A percentile compares a stretch with the other conserved stretches of the same genome.
Evolutionary conservation across 192 early-diverging fungal species (phyloP).

Genomic region (Coemansia interrupta): DNA sequence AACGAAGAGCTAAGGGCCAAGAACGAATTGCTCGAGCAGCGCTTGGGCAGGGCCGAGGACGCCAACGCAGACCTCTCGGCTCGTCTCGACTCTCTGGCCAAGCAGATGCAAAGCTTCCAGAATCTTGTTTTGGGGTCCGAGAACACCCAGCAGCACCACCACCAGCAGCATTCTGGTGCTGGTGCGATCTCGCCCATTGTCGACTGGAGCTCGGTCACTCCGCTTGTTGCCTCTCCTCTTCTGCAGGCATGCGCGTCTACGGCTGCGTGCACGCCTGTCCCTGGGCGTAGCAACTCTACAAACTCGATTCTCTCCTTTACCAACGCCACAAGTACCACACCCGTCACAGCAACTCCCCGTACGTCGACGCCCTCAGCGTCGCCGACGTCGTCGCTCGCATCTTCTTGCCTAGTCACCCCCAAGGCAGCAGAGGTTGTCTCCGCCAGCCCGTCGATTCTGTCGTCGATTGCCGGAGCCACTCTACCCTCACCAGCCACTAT

Average conservation of each 20-base stretch:
- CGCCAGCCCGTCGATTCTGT: slow-evolving; percentile 10
- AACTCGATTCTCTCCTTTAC: slow-evolving; percentile 19
- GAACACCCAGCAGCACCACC: slow-evolving; percentile 12
- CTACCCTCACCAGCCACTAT: slow-evolving; percentile 19
- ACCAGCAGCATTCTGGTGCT: neutral
- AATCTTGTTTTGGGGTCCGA: slow-evolving; percentile 27
- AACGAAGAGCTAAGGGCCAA: slow-evolving; percentile 59
- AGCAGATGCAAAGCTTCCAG: slow-evolving; percentile 48
- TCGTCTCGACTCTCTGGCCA: slow-evolving; percentile 35
- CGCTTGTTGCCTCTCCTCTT: slow-evolving; percentile 30
- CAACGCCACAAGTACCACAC: slow-evolving; percentile 19
- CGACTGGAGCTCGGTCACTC: slow-evolving; percentile 36
- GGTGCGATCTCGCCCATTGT: slow-evolving; percentile 15
- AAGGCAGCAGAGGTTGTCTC: neutral
- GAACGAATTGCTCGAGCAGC: slow-evolving; percentile 48
- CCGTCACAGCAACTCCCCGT: slow-evolving; percentile 3
- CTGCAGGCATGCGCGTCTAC: slow-evolving; percentile 16
- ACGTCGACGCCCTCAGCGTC: neutral
- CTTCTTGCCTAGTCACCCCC: slow-evolving; percentile 8
- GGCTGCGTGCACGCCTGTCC: slow-evolving; percentile 7
- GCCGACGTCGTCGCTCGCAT: slow-evolving; percentile 1
- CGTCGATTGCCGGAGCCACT: slow-evolving; percentile 23
- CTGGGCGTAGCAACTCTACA: slow-evolving; percentile 11
- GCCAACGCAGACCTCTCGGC: slow-evolving; percentile 30
- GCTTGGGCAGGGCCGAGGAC: slow-evolving; percentile 35